Base-by-base conservation (phyloP, 2,329 filamentous ascomycete genomes). In the Fusarium sp. region DNA sequence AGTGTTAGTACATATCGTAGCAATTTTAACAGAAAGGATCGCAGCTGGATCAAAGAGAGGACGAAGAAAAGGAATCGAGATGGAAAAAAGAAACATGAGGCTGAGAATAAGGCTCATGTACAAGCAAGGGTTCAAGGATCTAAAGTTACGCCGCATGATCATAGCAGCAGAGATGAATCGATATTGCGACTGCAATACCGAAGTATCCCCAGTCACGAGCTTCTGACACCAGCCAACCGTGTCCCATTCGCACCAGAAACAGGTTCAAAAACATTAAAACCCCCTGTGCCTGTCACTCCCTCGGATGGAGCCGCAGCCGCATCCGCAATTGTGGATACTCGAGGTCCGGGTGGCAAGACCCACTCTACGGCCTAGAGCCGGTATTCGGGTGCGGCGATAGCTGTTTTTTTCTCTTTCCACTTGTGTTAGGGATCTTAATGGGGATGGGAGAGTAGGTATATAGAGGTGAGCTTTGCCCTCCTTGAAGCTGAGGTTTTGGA, bases 141-240 rank as follows among this genome's bases (percentile, higher is more conserved):
- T 19, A 56, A 13, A 52, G 51, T 45, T 26, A 39, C 26, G 39
- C 45, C 26, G 43, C 53, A 26, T 48, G 51, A 55, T 45, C 15
- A 30, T 47, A 65, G 35, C 58, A 56, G 52, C 41, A 32, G 57
- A 60, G 61, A 59, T 57, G 37, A 57, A 68, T 43, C 56, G 62
- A 47, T 46, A 50, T 48, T 48, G 11, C 20, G 35, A 52, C 30
- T n/a, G 28, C 39, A 66, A 71, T 46, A 66, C 72, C 72, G 72
- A 74, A 51, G 59, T 73, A 74, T 73, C 71, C 54, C 72, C 72
- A 55, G 53, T 8, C 17, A 37, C 35, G 9, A n/a, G 33, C 14
- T 17, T 15, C 14, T 8, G 3, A 7, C 14, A 44, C 41, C 37
- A 48, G 39, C 20, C 46, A 19, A 46, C 8, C 17, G 30, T 53